Base-by-base conservation (phyloP, 768 basidiomycete species). In the Calocera viscosa region DNA sequence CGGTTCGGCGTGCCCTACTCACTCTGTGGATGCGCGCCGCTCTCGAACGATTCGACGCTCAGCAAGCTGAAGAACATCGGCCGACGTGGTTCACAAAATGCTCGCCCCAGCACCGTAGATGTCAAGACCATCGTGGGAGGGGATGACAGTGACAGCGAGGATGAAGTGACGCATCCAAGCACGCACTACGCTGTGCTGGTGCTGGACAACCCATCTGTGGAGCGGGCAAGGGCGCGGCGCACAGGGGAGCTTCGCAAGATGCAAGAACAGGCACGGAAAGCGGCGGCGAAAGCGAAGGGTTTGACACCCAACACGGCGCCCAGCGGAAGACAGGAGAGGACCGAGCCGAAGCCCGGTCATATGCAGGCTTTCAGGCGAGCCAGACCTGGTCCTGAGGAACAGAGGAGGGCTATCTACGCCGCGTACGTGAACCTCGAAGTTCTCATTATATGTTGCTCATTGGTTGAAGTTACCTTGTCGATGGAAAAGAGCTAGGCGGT, bases 1-100 rank as follows among this genome's bases (percentile, higher is more conserved):
- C 83, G 84, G 12, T 87, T 82, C 71, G 77, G 77, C 49, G 74
- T 81, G 7, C 75, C 79, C 0, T 88, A 88, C 74, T 81, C 77
- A 63, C 79, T 82, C 69, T 88, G 86, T 67, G 86, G 86, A 1
- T 87, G 86, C 71, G 79, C 82, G 0, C 72, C 82, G 1, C 69
- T 69, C 2, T 26, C 63, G 14, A 60, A 2, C 22, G 53, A 60
- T 16, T 60, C 53, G 14, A 22, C 53, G 17, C n/a, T 12, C 64
- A 26, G 39, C 47, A 16, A n/a, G 30, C 17, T 39, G 40, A 22
- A 64, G 38, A 32, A 26, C 40, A 66, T 16, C 26, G 35, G 24
- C n/a, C 67, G 24, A 39, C 24, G 47, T 14, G 40, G 12, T 0
- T 68, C 34, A 33, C 5, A 2, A 5, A 60, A 2, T 10, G 14